Evolutionary conservation across 2,329 filamentous ascomycete species (phyloP).

Genomic region (Curvularia verruculosa): DNA sequence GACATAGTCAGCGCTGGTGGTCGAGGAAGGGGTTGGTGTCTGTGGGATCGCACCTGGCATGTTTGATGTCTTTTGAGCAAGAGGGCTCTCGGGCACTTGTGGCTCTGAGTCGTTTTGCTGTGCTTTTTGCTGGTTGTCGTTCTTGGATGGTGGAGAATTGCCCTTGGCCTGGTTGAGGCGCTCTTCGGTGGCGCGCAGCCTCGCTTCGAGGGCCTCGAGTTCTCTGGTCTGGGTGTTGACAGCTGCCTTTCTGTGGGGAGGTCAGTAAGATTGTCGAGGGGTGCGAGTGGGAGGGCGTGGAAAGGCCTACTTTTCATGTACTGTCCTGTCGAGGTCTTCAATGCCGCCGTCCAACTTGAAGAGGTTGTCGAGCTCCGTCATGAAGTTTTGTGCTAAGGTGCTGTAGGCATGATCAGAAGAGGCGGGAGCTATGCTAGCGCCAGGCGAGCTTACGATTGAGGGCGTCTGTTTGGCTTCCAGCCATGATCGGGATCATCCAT

Average conservation of each 20-base stretch:
- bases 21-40: constrained; percentile 39
- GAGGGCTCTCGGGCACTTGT: constrained; percentile 42
- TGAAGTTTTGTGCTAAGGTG: constrained; percentile 86
- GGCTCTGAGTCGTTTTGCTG: constrained; percentile 29
- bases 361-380: constrained; percentile 81
- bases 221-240: constrained; percentile 77
- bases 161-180: constrained; percentile 60
- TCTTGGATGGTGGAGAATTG: constrained; percentile 40
- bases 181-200: constrained; percentile 83
- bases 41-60: constrained; percentile 44
- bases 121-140: constrained; percentile 38
- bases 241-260: constrained; percentile 70
- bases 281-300: not conserved
- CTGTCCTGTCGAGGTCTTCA: constrained; percentile 73
- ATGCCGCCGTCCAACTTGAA: constrained; percentile 85
- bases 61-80: constrained; percentile 23
- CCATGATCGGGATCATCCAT: constrained; percentile 66
- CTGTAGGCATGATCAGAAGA: constrained; percentile 57
- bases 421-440: constrained; percentile 29
- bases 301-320: constrained; percentile 78
- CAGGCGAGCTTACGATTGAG: constrained; percentile 73
- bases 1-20: constrained; percentile 46
- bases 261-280: constrained; percentile 16
- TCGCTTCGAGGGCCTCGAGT: constrained; percentile 83
- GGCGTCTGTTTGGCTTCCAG: constrained; percentile 81